phyloP scores from a whole-genome alignment of 352 stramenopile genomes.

The Globisporangium rhizosaccharum region DNA sequence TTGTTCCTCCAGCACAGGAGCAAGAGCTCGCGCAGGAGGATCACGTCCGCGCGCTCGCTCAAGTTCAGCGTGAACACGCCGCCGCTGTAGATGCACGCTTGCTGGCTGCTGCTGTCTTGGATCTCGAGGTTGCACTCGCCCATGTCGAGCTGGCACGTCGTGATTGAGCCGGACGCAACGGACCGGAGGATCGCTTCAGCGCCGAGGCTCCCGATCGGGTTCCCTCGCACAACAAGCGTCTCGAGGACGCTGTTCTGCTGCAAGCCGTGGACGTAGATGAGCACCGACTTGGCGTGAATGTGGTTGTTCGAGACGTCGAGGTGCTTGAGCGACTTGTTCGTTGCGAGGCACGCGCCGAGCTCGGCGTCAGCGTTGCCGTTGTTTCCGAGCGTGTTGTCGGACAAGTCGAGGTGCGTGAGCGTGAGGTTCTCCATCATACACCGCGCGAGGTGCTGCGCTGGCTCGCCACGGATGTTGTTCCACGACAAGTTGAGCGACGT shows the following conservation, averaged over 20 bases:
- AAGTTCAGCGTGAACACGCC: slow-evolving; percentile 52
- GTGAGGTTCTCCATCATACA: slow-evolving; percentile 75
- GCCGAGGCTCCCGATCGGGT: slow-evolving; percentile 59
- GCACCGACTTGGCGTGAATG: slow-evolving; percentile 47
- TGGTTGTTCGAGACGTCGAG: slow-evolving; percentile 71
- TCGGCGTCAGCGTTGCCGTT: slow-evolving; percentile 59
- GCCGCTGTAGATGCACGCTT: slow-evolving; percentile 39
- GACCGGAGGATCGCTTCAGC: slow-evolving; percentile 54
- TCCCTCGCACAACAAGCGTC: slow-evolving; percentile 50
- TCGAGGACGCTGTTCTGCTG: slow-evolving; percentile 54
- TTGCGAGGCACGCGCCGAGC: slow-evolving; percentile 51
- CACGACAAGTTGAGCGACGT: slow-evolving; percentile 58
- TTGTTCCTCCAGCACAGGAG: slow-evolving; percentile 52
- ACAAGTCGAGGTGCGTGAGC: slow-evolving; percentile 56
- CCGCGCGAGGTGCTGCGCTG: slow-evolving; percentile 49
- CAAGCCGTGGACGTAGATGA: slow-evolving; percentile 58
- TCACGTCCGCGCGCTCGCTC: slow-evolving; percentile 37
- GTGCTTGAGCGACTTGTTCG: slow-evolving; percentile 53
- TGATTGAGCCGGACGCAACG: slow-evolving; percentile 36
- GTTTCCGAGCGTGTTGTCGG: slow-evolving; percentile 68
- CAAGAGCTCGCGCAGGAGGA: slow-evolving; percentile 54
- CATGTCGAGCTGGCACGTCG: slow-evolving; percentile 56
- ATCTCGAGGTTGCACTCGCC: slow-evolving; percentile 66
- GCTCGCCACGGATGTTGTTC: slow-evolving; percentile 71
- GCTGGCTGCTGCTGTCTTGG: slow-evolving; percentile 30